Base-by-base conservation (phyloP, 2,329 filamentous ascomycete species). In the Gaeumannomyces tritici region DNA sequence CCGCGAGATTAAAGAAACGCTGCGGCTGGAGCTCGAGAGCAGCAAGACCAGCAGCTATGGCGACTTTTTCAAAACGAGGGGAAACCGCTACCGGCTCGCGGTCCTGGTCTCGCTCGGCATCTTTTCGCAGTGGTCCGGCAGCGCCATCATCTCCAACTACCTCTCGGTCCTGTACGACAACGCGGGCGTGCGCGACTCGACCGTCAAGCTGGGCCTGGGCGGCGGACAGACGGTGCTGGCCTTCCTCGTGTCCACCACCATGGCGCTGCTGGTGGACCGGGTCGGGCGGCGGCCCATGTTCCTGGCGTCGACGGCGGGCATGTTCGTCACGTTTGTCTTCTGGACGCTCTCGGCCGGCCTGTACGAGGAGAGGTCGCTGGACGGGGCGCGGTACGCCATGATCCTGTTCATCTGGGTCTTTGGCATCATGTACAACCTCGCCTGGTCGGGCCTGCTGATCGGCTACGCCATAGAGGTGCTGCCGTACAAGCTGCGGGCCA, bases 51-150 rank as follows among this genome's bases (percentile, higher is more conserved):
- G 76, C 70, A 79, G 74, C 33, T 60, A 60, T 9, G 65, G 84
- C 83, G 54, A 79, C 73, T 86, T 33, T 73, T 84, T 61, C 70
- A 82, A 58, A 82, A 66, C 66, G 5, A 62, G 55, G 21, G 65
- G 64, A 62, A 67, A 65, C 62, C 65, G 65, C 61, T 64, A 64
- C 59, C 66, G 67, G n/a, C 63, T 68, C 28, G 55, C 65, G 31
- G 61, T 68, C 27, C 61, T 64, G 8, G 28, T 64, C 57, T 65
- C 81, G 1, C 76, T 86, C 29, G 83, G 82, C 68, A 71, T 86
- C 64, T 84, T 85, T 73, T 84, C 81, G 0, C 83, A 86, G 71
- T 85, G 81, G 77, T 82, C 78, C 47, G 83, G 84, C 62, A 86
- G 86, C 70, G 83, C 79, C 64, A 78, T 86, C 59, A 81, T 86